Conservation (phyloP, 495 filamentous ascomycete genomes). For the Astrocystis sublimbata region DNA sequence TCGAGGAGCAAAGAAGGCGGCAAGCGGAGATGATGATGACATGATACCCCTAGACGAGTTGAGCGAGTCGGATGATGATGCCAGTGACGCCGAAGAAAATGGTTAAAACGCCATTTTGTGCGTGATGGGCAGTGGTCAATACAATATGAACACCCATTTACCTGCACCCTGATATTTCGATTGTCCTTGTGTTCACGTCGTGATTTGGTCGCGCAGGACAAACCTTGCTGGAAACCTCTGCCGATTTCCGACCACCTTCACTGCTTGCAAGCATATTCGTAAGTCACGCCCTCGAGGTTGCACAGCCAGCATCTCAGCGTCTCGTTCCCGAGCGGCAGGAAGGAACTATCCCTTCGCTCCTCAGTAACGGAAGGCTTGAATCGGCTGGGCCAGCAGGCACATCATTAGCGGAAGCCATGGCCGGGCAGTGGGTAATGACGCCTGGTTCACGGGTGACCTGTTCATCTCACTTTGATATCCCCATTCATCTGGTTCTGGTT, state of each 20-base stretch:
- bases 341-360: background rate
- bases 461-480: background rate
- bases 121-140: slow-evolving; percentile 11
- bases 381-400: background rate
- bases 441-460: background rate
- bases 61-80: slow-evolving; percentile 49
- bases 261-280: too few relatives aligned
- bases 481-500: slow-evolving; percentile 1
- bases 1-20: slow-evolving; percentile 36
- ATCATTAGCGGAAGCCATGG: background rate
- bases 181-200: background rate
- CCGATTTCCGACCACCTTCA: background rate
- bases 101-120: slow-evolving; percentile 21
- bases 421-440: background rate
- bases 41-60: slow-evolving; percentile 55
- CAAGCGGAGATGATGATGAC: slow-evolving; percentile 43
- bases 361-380: background rate
- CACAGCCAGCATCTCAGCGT: background rate
- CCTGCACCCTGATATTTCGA: background rate
- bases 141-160: slow-evolving; percentile 14
- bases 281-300: background rate
- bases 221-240: background rate
- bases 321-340: background rate
- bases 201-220: background rate
- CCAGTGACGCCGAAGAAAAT: slow-evolving; percentile 35